A percentile compares a stretch with the other conserved stretches of the same genome.
These are phyloP conservation scores for Gynandropsis gynandra DNA, from an alignment of 345 rosid species.

Conservation along the genomic window DNA sequence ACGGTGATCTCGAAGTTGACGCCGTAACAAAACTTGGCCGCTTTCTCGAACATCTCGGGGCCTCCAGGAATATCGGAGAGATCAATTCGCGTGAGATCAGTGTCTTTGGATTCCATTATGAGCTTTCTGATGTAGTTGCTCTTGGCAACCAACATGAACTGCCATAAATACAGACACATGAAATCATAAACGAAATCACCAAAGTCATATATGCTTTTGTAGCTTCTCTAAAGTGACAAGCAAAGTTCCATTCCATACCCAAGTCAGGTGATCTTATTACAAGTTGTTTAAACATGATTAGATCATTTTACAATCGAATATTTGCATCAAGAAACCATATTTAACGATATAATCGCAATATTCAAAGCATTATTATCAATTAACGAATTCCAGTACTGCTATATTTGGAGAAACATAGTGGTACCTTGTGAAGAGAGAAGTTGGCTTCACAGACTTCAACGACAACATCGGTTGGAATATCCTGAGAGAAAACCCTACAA, in stretches of 20 bases:
- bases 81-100: slow-evolving; percentile 49
- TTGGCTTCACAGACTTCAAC: slow-evolving; percentile 72
- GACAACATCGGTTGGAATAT: slow-evolving; percentile 68
- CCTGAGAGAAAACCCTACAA: slow-evolving; percentile 87
- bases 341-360: too few species aligned
- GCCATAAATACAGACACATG: neutral
- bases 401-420: too few species aligned
- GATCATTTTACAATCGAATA: too few species aligned
- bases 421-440: slow-evolving; percentile 86
- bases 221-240: too few species aligned
- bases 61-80: slow-evolving; percentile 85
- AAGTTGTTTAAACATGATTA: too few species aligned
- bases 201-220: too few species aligned
- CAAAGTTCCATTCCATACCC: too few species aligned
- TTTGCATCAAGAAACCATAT: too few species aligned
- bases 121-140: slow-evolving; percentile 79
- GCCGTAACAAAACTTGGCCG: slow-evolving; percentile 89
- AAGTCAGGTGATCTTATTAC: too few species aligned
- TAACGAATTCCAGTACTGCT: too few species aligned
- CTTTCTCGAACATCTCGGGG: slow-evolving; percentile 88
- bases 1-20: slow-evolving; percentile 94
- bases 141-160: slow-evolving; percentile 95
- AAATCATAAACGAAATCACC: too few species aligned
- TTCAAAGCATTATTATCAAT: too few species aligned
- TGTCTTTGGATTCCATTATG: slow-evolving; percentile 61